Percentiles rank a stretch among this genome's conserved stretches.
These are phyloP conservation scores for Pinus taeda DNA, from an alignment of 75 land plant species.

Conservation along the genomic window DNA sequence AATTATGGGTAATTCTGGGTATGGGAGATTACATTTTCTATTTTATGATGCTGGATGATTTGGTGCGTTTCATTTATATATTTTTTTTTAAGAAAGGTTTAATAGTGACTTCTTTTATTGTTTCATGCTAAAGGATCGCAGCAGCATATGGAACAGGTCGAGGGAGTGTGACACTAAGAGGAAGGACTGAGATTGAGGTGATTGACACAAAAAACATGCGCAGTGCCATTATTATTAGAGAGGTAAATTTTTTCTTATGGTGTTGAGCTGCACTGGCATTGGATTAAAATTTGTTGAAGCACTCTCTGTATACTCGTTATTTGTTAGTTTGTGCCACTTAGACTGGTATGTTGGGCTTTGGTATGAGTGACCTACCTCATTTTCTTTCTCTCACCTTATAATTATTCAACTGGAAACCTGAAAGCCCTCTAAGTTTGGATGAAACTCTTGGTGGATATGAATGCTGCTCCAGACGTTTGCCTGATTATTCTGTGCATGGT, in stretches of 20 bases:
- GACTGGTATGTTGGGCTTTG: no score
- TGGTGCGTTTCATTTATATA: background rate
- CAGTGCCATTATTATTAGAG: constrained; percentile 71
- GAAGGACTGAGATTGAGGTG: constrained; percentile 78
- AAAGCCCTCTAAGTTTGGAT: no score
- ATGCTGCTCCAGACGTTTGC: no score
- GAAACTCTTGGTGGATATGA: no score
- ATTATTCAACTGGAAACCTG: no score
- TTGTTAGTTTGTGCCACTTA: no score
- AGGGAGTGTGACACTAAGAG: constrained; percentile 80
- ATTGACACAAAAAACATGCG: constrained; percentile 62
- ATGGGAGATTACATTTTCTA: constrained; percentile 11
- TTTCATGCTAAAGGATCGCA: constrained; percentile 49
- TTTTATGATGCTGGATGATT: background rate
- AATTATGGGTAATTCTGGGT: constrained; percentile 92
- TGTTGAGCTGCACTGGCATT: background rate
- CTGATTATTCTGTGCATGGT: no score
- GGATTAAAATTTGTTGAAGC: no score
- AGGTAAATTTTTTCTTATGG: constrained; percentile 41
- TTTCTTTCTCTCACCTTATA: no score
- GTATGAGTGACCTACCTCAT: no score
- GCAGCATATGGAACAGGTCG: constrained; percentile 91
- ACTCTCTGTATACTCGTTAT: no score
- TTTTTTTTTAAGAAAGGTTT: background rate
- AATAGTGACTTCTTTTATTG: background rate